Percentiles rank a stretch among this genome's conserved stretches.
Conservation (phyloP, 2,329 filamentous ascomycete genomes). For the Plenodomus lindquistii region DNA sequence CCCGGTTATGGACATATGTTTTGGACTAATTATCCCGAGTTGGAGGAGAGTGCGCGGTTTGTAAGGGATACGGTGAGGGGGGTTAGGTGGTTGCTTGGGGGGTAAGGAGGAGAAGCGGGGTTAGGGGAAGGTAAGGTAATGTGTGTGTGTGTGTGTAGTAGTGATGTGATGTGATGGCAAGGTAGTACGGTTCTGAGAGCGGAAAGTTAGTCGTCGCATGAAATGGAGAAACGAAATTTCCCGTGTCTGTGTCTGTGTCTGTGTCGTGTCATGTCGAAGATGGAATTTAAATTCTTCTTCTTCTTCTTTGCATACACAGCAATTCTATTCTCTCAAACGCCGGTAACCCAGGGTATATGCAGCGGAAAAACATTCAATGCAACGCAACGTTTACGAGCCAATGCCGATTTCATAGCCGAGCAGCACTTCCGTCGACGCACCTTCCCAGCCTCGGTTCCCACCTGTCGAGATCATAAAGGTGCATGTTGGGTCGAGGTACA, state of each 20-base stretch:
- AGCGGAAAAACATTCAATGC: neutral
- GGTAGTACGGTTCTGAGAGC: too few relatives aligned
- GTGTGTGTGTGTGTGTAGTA: too few relatives aligned
- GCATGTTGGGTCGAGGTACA: conserved; percentile 87
- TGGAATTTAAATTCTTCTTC: too few relatives aligned
- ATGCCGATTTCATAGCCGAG: conserved; percentile 89
- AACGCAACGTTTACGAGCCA: conserved; percentile 21
- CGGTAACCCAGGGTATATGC: neutral
- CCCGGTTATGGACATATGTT: conserved; percentile 50
- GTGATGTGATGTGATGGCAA: too few relatives aligned
- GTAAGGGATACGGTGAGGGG: conserved; percentile 32
- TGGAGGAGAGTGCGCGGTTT: conserved; percentile 28
- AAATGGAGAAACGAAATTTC: too few relatives aligned
- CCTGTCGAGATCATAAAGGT: conserved; percentile 90
- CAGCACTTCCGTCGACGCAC: conserved; percentile 82
- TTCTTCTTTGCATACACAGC: too few relatives aligned
- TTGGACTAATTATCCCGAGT: conserved; percentile 41
- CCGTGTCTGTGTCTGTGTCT: too few relatives aligned
- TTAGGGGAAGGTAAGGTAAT: too few relatives aligned
- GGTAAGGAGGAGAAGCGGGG: conserved; percentile 1
- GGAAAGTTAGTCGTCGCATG: too few relatives aligned
- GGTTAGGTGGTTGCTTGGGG: conserved; percentile 35
- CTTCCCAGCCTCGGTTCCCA: conserved; percentile 94
- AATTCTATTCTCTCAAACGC: too few relatives aligned
- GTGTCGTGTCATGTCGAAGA: too few relatives aligned